phyloP scores from a whole-genome alignment of 768 basidiomycete species.

The Xerocomus spinulosus region DNA sequence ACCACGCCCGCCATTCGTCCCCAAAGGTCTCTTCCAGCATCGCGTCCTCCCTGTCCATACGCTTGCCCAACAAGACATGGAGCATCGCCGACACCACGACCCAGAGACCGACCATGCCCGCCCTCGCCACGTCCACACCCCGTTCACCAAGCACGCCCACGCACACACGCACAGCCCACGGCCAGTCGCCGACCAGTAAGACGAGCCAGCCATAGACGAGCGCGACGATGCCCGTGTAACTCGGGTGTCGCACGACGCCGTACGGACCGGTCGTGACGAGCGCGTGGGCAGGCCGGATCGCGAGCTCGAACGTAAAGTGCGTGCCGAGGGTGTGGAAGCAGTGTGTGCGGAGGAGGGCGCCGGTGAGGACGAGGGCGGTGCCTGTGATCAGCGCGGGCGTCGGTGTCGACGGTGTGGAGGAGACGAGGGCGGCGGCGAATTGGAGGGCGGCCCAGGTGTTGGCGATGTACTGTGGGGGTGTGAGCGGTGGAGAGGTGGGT shows the following conservation, averaged over 20 bases:
- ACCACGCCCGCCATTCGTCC: conserved; percentile 24
- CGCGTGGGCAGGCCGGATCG: conserved; percentile 14
- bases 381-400: conserved; percentile 12
- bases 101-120: conserved; percentile 1
- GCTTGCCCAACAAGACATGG: not conserved
- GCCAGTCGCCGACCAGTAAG: conserved; percentile 4
- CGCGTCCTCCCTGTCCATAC: conserved; percentile 27
- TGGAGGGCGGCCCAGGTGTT: conserved; percentile 11
- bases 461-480: not conserved
- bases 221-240: conserved; percentile 12
- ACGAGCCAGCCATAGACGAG: conserved; percentile 2
- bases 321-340: conserved; percentile 22
- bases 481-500: not conserved
- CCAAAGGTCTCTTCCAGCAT: conserved; percentile 29
- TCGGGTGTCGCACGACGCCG: conserved; percentile 29
- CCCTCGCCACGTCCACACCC: no score
- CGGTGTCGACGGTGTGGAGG: conserved; percentile 3
- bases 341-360: conserved; percentile 12
- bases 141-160: no score
- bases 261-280: conserved; percentile 28
- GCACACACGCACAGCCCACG: not conserved
- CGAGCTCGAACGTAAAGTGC: conserved; percentile 27
- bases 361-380: not conserved
- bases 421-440: not conserved
- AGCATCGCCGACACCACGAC: not conserved